These are phyloP conservation scores for Flaveria ramosissima DNA, from an alignment of 129 eudicot genomes.

Conservation along the genomic window DNA sequence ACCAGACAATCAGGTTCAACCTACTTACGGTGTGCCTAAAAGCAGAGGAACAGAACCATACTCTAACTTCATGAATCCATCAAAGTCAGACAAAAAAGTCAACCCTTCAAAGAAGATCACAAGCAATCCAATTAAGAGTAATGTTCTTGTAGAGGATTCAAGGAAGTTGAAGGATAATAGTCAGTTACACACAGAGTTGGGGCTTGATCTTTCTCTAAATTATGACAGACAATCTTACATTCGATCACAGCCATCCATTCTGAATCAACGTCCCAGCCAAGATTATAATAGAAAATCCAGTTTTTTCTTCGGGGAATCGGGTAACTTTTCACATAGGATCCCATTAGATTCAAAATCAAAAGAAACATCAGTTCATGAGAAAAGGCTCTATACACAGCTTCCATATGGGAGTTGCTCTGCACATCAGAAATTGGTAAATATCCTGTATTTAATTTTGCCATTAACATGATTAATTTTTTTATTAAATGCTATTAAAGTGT, in stretches of 20 bases:
- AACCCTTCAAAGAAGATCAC: conserved; percentile 34
- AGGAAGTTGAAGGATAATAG: conserved; percentile 14
- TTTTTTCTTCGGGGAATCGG: conserved; percentile 38
- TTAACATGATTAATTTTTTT: neutral
- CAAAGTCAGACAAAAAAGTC: conserved; percentile 36
- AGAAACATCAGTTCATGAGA: conserved; percentile 31
- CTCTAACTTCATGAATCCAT: conserved; percentile 38
- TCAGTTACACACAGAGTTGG: conserved; percentile 34
- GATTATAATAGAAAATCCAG: conserved; percentile 33
- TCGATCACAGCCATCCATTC: conserved; percentile 4
- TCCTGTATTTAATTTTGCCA: neutral
- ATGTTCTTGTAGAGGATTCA: conserved; percentile 32
- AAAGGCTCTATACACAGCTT: conserved; percentile 23
- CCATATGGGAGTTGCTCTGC: conserved; percentile 38
- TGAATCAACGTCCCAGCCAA: conserved; percentile 27
- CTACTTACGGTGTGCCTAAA: conserved; percentile 17
- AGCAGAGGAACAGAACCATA: conserved; percentile 34
- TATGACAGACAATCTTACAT: conserved; percentile 30
- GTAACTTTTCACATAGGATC: conserved; percentile 9
- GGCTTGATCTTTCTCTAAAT: conserved; percentile 55
- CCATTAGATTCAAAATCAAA: conserved; percentile 1
- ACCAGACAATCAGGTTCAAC: conserved; percentile 26
- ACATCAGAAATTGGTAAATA: conserved; percentile 43
- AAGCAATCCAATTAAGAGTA: conserved; percentile 20
- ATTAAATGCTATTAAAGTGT: conserved; percentile 16